Evolutionary conservation across 23 red algal species (phyloP), one percentile per base, ranked within the genome.

Genomic region (Agarophyton chilense): DNA sequence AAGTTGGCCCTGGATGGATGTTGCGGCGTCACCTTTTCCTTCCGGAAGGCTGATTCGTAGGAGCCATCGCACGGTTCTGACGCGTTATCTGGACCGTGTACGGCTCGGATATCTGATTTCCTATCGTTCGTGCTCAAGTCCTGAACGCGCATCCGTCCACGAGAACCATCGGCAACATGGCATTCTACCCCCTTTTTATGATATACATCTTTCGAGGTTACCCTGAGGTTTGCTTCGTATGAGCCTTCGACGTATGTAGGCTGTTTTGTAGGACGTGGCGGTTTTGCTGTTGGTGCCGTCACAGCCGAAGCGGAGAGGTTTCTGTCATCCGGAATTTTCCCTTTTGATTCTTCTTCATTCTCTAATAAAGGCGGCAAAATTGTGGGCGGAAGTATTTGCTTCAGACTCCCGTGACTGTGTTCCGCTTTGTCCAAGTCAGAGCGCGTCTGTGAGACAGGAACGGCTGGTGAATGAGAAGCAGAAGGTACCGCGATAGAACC

Each of bases 321-420:
- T 28, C 0, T 10, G 2, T 46, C 29, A 7, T 5, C 21, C 11
- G 41, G 11, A 9, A 1, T 10, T 11, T 38, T 21, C 33, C 21
- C 38, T 1, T 7, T 34, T 4, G 19, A 8, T 31, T 43, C 43
- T 28, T 2, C 40, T 49, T 74, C 40, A 7, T 74, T 8, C 21
- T 47, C 40, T 18, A 28, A 21, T 25, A 47, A 0, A 26, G 68
- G 68, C 38, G 38, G 7, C 9, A 33, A 47, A 21, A 74, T 49
- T 43, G 68, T 47, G 11, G 68, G 68, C 24, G 68, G 68, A 74
- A 74, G 68, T 29, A 74, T 12, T 74, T 74, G 68, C 24, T 74
- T 47, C 16, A 35, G 43, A 49, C 68, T 74, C 9, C 14, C 68
- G 10, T 49, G 19, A n/a, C 68, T 47, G 41, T 47, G 34, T 6